Conservation (phyloP, 306 rosid genomes). For the Lathyrus oleraceus region DNA sequence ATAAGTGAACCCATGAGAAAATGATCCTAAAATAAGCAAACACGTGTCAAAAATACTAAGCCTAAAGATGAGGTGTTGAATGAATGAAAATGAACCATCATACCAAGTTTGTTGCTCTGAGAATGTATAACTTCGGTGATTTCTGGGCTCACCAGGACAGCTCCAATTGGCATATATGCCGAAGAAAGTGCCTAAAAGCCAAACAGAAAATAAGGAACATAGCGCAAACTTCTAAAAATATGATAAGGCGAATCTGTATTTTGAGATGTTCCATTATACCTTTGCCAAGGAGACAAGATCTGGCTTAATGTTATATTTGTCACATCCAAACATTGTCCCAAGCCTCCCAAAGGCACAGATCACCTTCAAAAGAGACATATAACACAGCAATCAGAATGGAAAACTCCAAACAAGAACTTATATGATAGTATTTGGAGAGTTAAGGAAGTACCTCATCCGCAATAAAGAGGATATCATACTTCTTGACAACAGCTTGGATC, state of each 20-base stretch:
- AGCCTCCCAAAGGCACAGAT: constrained; percentile 97
- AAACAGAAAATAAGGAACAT: constrained; percentile 28
- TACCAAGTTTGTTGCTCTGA: constrained; percentile 92
- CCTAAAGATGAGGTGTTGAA: constrained; percentile 19
- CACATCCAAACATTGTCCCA: constrained; percentile 87
- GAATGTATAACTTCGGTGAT: constrained; percentile 76
- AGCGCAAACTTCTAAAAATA: not conserved
- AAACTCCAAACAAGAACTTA: constrained; percentile 20
- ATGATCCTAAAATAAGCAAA: constrained; percentile 46
- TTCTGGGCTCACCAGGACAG: constrained; percentile 87
- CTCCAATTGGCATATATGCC: constrained; percentile 88
- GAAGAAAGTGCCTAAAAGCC: constrained; percentile 85
- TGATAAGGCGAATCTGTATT: constrained; percentile 14
- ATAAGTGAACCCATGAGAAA: constrained; percentile 91
- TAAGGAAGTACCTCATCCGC: constrained; percentile 78
- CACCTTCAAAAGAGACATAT: constrained; percentile 55
- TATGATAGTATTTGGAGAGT: constrained; percentile 13
- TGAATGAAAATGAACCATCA: constrained; percentile 14
- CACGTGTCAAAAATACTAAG: constrained; percentile 21
- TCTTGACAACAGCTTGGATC: constrained; percentile 90
- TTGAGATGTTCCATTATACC: constrained; percentile 47
- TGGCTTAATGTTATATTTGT: constrained; percentile 87
- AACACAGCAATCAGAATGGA: constrained; percentile 23
- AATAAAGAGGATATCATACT: constrained; percentile 93
- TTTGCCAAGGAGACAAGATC: constrained; percentile 91